These are phyloP conservation scores for Saccharomycopsis fibuligera DNA, from an alignment of 805 yeast genomes.

Conservation along the genomic window DNA sequence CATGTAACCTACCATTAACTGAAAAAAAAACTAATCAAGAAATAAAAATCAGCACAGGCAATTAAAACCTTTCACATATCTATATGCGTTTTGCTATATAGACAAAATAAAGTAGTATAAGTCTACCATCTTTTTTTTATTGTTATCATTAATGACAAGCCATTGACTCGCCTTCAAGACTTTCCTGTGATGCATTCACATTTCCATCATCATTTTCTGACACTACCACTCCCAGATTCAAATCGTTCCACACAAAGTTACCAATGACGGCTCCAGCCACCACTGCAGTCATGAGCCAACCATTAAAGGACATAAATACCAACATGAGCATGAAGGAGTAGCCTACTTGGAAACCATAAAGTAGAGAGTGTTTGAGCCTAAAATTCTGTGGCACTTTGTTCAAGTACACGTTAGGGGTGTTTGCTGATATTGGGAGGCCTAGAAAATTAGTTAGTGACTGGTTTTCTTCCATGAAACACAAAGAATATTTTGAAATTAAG, in stretches of 20 bases:
- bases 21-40: background rate
- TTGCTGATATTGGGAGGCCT: background rate
- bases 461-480: background rate
- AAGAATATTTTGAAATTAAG: background rate
- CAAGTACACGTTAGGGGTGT: background rate
- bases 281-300: slow-evolving; percentile 76
- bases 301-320: slow-evolving; percentile 81
- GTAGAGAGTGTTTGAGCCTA: slow-evolving; percentile 3
- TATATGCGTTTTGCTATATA: background rate
- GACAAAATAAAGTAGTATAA: too few species aligned
- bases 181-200: background rate
- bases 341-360: slow-evolving; percentile 61
- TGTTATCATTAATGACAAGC: slow-evolving; percentile 69
- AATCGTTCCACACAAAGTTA: slow-evolving; percentile 48
- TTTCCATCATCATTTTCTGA: background rate
- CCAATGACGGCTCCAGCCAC: slow-evolving; percentile 70
- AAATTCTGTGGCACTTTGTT: background rate
- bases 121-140: too few species aligned
- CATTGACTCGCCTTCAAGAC: slow-evolving; percentile 49
- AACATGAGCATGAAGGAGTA: slow-evolving; percentile 71
- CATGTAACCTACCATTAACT: slow-evolving; percentile 32
- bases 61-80: background rate
- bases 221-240: background rate
- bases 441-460: background rate
- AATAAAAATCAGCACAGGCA: background rate